A percentile compares a stretch with the other conserved stretches of the same genome.
Evolutionary conservation across 2,329 filamentous ascomycete genomes (phyloP).

Genomic region (Coniochaeta ligniaria): DNA sequence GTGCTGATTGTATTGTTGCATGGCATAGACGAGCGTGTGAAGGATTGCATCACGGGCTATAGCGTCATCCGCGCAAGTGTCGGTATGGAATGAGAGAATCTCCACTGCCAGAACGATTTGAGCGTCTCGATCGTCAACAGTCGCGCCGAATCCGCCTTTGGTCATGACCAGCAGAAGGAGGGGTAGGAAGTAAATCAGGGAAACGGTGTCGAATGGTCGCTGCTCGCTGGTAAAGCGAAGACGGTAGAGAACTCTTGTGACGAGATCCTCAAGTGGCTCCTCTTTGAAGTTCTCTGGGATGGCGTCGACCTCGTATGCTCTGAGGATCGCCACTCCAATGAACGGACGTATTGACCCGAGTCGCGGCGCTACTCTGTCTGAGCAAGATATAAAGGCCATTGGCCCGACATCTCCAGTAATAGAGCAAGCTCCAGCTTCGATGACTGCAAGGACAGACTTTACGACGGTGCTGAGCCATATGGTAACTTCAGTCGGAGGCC

Average conservation of each 20-base stretch:
- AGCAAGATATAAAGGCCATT: conserved; percentile 70
- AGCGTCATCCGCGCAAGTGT: conserved; percentile 64
- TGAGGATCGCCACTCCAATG: conserved; percentile 78
- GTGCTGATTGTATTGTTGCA: conserved; percentile 86
- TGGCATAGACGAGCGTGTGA: conserved; percentile 64
- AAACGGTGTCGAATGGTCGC: conserved; percentile 83
- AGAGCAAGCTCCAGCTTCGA: conserved; percentile 73
- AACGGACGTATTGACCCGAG: conserved; percentile 74
- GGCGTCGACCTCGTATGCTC: conserved; percentile 67
- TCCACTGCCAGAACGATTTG: conserved; percentile 87
- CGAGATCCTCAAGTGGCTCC: conserved; percentile 75
- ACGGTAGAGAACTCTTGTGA: conserved; percentile 85
- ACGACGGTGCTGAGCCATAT: conserved; percentile 84
- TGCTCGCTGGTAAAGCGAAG: conserved; percentile 87
- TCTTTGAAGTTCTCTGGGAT: conserved; percentile 65
- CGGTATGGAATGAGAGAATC: conserved; percentile 81
- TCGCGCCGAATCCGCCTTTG: conserved; percentile 68
- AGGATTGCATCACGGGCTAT: conserved; percentile 73
- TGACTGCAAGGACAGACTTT: conserved; percentile 61
- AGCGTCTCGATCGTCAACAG: conserved; percentile 74
- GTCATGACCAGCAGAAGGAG: conserved; percentile 72
- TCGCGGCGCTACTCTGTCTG: conserved; percentile 65
- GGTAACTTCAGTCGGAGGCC: conserved; percentile 81
- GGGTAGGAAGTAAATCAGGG: conserved; percentile 80
- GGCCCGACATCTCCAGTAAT: conserved; percentile 76